phyloP scores from a whole-genome alignment of 768 basidiomycete genomes.

The Termitomyces sp. region DNA sequence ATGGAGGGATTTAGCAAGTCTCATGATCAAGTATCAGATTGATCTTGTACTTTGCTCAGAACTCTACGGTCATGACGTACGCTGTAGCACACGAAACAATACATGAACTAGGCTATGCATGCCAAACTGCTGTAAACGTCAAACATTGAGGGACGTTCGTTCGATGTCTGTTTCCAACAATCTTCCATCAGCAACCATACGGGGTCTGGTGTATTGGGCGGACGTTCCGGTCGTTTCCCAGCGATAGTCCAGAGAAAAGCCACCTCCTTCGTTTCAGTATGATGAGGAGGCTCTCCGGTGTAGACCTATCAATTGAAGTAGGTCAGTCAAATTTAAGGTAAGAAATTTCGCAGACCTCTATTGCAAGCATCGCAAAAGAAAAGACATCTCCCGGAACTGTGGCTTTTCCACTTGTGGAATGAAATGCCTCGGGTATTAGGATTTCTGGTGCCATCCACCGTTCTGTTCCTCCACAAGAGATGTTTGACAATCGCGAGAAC shows the following conservation, averaged over 20 bases:
- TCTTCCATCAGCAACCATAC: conserved; percentile 4
- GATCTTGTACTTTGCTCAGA: background rate
- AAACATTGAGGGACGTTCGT: conserved; percentile 2
- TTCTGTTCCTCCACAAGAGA: conserved; percentile 16
- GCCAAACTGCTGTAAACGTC: conserved; percentile 6
- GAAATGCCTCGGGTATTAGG: conserved; percentile 12
- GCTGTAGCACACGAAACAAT: no score
- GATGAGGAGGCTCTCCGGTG: conserved; percentile 5
- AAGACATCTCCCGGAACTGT: conserved; percentile 24
- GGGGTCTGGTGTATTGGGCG: background rate
- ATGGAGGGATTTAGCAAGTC: background rate
- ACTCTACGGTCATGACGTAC: background rate
- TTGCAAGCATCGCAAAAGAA: conserved; percentile 20
- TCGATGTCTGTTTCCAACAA: conserved; percentile 5
- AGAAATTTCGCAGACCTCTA: conserved; percentile 2
- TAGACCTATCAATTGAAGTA: background rate
- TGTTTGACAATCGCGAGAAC: conserved; percentile 8
- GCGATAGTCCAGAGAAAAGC: background rate
- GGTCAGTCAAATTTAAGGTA: background rate
- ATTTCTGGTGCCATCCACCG: conserved; percentile 27
- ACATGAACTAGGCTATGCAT: background rate
- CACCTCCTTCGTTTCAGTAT: background rate
- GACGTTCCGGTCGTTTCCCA: conserved; percentile 3
- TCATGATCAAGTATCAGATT: background rate
- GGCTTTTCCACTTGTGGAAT: conserved; percentile 4